A percentile compares a stretch with the other conserved stretches of the same genome.
phyloP scores from a whole-genome alignment of 352 stramenopile genomes.

The Phytophthora megakarya region DNA sequence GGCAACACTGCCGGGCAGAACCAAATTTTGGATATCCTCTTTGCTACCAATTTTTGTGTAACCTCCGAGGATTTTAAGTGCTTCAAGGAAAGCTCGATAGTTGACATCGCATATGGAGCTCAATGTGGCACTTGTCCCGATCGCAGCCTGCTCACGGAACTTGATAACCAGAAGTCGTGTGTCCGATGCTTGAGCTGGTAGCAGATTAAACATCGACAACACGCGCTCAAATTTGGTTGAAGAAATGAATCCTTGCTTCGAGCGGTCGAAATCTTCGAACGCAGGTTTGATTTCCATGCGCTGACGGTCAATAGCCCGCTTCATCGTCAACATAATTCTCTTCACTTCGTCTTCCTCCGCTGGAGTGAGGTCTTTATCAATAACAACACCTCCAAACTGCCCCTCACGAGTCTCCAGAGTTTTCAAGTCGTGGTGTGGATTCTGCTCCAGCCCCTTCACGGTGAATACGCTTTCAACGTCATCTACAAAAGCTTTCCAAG shows the following conservation, averaged over 20 bases:
- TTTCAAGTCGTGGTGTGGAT: constrained; percentile 59
- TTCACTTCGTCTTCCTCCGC: constrained; percentile 63
- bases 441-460: constrained; percentile 69
- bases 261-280: constrained; percentile 84
- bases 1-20: constrained; percentile 57
- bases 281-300: constrained; percentile 79
- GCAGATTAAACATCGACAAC: constrained; percentile 72
- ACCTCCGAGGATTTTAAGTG: constrained; percentile 53
- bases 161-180: constrained; percentile 71
- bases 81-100: constrained; percentile 80
- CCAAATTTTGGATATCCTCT: constrained; percentile 28
- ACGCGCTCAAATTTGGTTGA: constrained; percentile 83
- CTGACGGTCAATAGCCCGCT: constrained; percentile 63
- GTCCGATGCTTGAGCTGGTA: constrained; percentile 53
- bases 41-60: constrained; percentile 14
- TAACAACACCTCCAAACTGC: constrained; percentile 61
- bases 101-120: constrained; percentile 85
- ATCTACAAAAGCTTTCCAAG: constrained; percentile 81
- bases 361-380: constrained; percentile 53
- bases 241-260: constrained; percentile 81
- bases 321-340: constrained; percentile 50
- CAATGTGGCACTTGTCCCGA: constrained; percentile 46
- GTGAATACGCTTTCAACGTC: constrained; percentile 86
- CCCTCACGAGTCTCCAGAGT: constrained; percentile 52
- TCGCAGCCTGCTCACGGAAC: constrained; percentile 67